phyloP scores from a whole-genome alignment of 2,329 filamentous ascomycete species.

The Colletotrichum acutatum region DNA sequence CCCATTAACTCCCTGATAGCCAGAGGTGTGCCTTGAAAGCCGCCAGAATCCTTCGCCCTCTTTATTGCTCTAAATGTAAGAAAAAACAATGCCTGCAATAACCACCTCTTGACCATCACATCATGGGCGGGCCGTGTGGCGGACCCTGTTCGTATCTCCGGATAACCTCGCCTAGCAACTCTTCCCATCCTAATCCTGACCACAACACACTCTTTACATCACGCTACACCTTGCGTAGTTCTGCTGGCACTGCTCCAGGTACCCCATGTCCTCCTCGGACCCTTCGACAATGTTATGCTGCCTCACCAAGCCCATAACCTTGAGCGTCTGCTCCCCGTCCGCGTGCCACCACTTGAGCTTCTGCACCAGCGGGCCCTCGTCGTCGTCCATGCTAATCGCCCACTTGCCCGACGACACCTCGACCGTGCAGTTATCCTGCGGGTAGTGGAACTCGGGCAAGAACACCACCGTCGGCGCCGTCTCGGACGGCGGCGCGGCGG shows the following conservation, averaged over 20 bases:
- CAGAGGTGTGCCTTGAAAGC: neutral
- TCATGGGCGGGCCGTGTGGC: neutral
- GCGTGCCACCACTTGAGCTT: constrained; percentile 92
- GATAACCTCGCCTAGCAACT: neutral
- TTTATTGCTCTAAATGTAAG: neutral
- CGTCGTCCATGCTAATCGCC: constrained; percentile 81
- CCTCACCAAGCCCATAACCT: constrained; percentile 78
- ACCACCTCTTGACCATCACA: neutral
- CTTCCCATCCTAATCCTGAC: neutral
- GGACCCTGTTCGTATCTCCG: neutral
- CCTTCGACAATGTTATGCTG: constrained; percentile 67
- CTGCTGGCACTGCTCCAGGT: constrained; percentile 75
- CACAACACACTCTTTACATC: constrained; percentile 55
- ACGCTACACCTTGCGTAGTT: constrained; percentile 62
- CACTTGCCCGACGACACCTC: constrained; percentile 88
- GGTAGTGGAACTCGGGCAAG: constrained; percentile 93
- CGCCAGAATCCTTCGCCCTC: neutral
- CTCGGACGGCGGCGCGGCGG: constrained; percentile 64
- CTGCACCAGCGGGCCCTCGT: constrained; percentile 77
- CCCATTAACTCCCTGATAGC: neutral
- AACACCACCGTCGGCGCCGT: constrained; percentile 83
- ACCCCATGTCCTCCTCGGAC: constrained; percentile 78
- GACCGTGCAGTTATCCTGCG: constrained; percentile 76
- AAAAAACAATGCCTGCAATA: neutral
- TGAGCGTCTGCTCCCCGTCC: constrained; percentile 83